Conservation (phyloP, 2,329 filamentous ascomycete species). For the Exophiala xenobiotica region DNA sequence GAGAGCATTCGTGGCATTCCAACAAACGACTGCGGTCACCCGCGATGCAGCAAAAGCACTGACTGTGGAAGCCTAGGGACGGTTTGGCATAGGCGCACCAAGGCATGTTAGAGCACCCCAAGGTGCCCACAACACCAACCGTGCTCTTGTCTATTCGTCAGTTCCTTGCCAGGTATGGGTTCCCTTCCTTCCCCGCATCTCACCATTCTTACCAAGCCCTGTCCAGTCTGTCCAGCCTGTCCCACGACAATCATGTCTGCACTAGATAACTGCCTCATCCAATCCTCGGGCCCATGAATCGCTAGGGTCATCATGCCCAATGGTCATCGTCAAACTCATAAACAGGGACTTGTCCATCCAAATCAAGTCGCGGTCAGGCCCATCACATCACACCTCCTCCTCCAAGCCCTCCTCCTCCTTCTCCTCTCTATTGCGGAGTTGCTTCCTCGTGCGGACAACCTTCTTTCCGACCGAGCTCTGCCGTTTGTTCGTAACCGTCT, state of each 20-base stretch:
- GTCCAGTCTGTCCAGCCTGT: not conserved
- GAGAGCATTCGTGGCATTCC: too few species aligned
- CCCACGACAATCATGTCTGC: not conserved
- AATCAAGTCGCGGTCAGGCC: not conserved
- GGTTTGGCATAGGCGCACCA: too few species aligned
- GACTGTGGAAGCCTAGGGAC: too few species aligned
- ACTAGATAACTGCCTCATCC: not conserved
- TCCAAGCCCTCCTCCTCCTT: not conserved
- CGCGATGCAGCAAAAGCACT: too few species aligned
- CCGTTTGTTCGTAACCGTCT: not conserved
- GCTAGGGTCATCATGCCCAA: not conserved
- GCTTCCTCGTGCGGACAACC: constrained; percentile 1
- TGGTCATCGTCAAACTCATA: not conserved
- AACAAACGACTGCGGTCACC: too few species aligned
- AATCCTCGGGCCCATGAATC: not conserved
- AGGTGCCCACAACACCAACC: too few species aligned
- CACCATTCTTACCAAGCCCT: not conserved
- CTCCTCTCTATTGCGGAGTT: not conserved
- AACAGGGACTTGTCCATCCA: not conserved
- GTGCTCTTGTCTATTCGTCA: too few species aligned
- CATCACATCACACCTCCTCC: not conserved
- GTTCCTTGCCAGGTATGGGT: too few species aligned
- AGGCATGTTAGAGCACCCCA: too few species aligned
- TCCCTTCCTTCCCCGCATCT: not conserved
- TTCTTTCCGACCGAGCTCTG: constrained; percentile 1